Base-by-base conservation (phyloP, 768 basidiomycete genomes). In the Boletus subparvulus region DNA sequence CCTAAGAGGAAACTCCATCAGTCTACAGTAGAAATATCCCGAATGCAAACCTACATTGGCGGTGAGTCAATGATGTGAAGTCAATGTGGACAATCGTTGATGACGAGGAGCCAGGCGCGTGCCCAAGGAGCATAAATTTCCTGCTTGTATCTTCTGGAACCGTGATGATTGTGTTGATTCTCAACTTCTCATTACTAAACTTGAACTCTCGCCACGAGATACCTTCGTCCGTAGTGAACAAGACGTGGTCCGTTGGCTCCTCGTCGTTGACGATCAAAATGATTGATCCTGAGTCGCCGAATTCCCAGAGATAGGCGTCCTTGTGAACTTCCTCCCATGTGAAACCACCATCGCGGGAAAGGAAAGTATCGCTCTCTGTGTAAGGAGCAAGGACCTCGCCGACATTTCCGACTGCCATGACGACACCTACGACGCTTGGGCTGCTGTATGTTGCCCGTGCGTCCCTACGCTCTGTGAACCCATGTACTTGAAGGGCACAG, bases 321-420 rank as follows among this genome's bases (percentile, higher is more conserved):
- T 99, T 99, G 77, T 94, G 94, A 0, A 99, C 88, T 74, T 99
- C 97, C 69, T 97, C 86, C 97, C 97, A 99, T 0, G 92, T 94
- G 74, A 97, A 97, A 10, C 97, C 97, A 3, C 86, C 97, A 64
- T 99, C 93, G 5, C 97, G 92, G 54, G 92, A 93, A 41, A 98
- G 81, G 87, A 97, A 98, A 3, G 94, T 97, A 70, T 98, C 96
- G 58, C 87, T 86, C 32, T 98, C 90, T 4, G 78, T 80, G 74
- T 99, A 99, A 0, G 85, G 76, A 0, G 83, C 85, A 2, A 99
- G 83, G 1, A 75, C 68, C 60, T 93, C 88, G 40, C 97, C 97
- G 14, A 99, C 95, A 64, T 93, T 98, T 9, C 97, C 97, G 44
- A 98, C 94, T 1, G 90, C 97, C 83, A 99, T 91, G 73, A 99